Evolutionary conservation across 192 early-diverging fungal genomes (phyloP).

Genomic region (Rhizophagus sp.): DNA sequence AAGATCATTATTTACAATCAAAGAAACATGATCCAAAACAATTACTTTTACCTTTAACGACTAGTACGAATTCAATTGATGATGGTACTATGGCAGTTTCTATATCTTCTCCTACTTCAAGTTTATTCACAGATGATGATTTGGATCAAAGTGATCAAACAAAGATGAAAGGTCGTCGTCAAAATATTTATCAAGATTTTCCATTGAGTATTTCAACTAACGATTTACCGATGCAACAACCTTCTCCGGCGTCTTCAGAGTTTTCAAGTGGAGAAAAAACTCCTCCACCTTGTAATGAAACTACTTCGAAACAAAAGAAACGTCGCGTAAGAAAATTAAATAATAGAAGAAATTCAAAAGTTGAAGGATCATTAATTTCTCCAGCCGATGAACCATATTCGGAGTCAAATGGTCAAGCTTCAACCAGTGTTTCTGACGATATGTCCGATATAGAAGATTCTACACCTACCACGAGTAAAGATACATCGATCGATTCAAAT

Average conservation of each 20-base stretch:
- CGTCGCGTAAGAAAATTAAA: not conserved
- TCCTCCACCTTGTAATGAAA: not conserved
- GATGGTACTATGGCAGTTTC: not conserved
- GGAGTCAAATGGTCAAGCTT: no score
- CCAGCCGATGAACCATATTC: not conserved
- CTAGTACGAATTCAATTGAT: not conserved
- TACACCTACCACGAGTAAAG: no score
- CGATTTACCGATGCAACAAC: not conserved
- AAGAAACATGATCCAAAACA: not conserved
- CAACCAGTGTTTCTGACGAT: no score
- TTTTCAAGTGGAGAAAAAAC: not conserved
- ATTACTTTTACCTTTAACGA: not conserved
- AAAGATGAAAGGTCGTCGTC: not conserved
- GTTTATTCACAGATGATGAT: not conserved
- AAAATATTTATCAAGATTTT: not conserved
- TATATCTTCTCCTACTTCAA: not conserved
- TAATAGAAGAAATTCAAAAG: not conserved
- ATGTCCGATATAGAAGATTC: no score
- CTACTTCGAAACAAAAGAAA: not conserved
- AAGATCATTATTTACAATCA: not conserved
- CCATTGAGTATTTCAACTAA: not conserved
- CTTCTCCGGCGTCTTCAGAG: not conserved
- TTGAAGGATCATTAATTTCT: not conserved
- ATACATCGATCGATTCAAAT: no score
- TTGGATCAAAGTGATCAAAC: not conserved